Evolutionary conservation across 768 basidiomycete genomes (phyloP), one percentile per base, ranked within the genome.

Genomic region (Lactarius deliciosus): DNA sequence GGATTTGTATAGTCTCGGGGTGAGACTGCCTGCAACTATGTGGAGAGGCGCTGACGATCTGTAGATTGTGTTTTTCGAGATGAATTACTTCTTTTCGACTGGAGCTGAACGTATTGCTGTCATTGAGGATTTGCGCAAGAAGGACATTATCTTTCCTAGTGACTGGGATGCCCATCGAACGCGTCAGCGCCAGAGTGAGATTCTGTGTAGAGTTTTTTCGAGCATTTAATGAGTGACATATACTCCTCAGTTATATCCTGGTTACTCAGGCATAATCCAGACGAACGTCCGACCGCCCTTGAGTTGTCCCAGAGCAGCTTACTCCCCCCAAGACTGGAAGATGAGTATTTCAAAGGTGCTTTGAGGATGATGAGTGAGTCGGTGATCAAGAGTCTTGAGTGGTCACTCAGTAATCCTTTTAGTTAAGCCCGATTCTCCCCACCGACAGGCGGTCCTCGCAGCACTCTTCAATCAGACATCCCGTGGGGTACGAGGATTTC

Each of bases 11-110:
- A 94, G 93, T 75, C 83, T 96, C 11, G 96, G 95, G 28, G 93
- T 94, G 74, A 60, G 87, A 80, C 45, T 53, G 41, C 11, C 22
- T n/a, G 32, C 22, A 64, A 25, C 53, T 22, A 11, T n/a, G 45
- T 22, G 13, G 25, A 63, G 57, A 7, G 63, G 53, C 5, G 64
- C 13, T 67, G 38, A 45, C 54, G 32, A 45, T 65, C 41, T 30
- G 25, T 68, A 95, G 92, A 88, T 98, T 70, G 95, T 97, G 16
- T 97, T 97, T 77, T 97, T 98, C 73, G 96, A 98, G 79, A 96
- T 97, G 94, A 95, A 93, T 75, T 92, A 89, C 76, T 72, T 79
- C 20, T 94, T 97, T 77, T 79, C 84, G 13, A 97, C 95, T 0
- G 87, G 85, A 1, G 83, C 91, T 22, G 95, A 98, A 73, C 86